Conservation (phyloP, 805 yeast species). For the Phaffomyces antillensis region DNA sequence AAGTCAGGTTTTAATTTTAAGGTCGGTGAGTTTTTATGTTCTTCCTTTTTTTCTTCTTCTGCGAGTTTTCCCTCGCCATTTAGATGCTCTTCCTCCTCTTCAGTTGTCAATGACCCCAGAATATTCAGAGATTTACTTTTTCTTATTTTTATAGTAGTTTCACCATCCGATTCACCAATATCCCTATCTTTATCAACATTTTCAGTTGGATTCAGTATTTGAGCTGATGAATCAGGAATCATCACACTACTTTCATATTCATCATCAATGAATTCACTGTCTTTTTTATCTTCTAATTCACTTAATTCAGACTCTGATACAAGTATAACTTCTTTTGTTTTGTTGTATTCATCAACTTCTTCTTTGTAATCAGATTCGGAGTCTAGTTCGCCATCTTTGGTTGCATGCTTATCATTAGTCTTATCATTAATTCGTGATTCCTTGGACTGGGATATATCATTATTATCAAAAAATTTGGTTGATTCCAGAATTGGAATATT, state of each 20-base stretch:
- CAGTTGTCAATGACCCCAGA: neutral
- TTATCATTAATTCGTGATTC: too few relatives aligned
- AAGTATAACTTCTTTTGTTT: too few relatives aligned
- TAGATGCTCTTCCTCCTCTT: neutral
- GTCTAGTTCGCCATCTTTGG: too few relatives aligned
- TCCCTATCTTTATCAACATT: neutral
- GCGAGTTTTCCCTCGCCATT: neutral
- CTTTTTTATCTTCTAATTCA: too few relatives aligned
- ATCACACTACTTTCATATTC: neutral
- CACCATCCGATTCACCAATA: too few relatives aligned
- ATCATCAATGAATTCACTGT: too few relatives aligned
- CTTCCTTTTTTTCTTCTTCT: constrained; percentile 1
- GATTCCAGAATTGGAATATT: neutral
- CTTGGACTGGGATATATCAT: neutral
- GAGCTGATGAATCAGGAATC: neutral
- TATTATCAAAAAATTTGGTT: neutral
- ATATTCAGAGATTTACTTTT: too few relatives aligned
- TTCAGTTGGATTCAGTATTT: neutral
- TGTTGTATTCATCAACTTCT: too few relatives aligned
- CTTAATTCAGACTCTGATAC: too few relatives aligned
- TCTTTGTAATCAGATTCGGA: too few relatives aligned
- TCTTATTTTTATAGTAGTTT: too few relatives aligned
- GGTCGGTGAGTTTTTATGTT: neutral
- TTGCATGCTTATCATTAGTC: too few relatives aligned
- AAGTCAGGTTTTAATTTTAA: neutral